Conservation (phyloP, 1,284 basidiomycete genomes). For the Cryptococcus amylolentus region DNA sequence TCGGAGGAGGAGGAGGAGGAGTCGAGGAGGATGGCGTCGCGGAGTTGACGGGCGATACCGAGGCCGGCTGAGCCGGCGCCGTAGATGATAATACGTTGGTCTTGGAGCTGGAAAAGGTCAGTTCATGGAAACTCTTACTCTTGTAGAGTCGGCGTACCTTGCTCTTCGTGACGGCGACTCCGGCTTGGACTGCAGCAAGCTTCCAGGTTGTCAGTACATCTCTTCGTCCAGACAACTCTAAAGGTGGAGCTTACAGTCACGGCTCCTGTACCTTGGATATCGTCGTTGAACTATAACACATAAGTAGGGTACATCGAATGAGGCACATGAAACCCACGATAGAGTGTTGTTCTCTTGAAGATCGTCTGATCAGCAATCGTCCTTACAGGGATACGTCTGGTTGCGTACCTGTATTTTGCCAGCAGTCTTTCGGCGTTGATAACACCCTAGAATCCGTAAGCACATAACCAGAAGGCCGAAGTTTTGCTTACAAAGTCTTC, state of each 20-base stretch:
- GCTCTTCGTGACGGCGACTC: constrained; percentile 66
- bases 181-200: constrained; percentile 65
- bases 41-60: constrained; percentile 62
- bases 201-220: constrained; percentile 58
- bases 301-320: not conserved
- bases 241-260: constrained; percentile 55
- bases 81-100: constrained; percentile 73
- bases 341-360: constrained; percentile 62
- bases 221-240: constrained; percentile 29
- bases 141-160: constrained; percentile 42
- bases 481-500: constrained; percentile 34
- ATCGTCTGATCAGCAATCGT: constrained; percentile 23
- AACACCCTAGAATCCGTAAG: constrained; percentile 24
- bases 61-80: constrained; percentile 79
- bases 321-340: constrained; percentile 52
- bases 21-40: constrained; percentile 66
- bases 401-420: constrained; percentile 27
- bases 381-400: too few relatives aligned
- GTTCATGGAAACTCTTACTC: constrained; percentile 67
- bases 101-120: constrained; percentile 60
- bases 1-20: constrained; percentile 32
- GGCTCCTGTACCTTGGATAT: constrained; percentile 73
- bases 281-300: constrained; percentile 65
- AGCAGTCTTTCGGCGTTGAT: constrained; percentile 68
- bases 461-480: too few relatives aligned